These are phyloP conservation scores for Fusarium anthophilum DNA, from an alignment of 2,329 filamentous ascomycete species.

Conservation along the genomic window DNA sequence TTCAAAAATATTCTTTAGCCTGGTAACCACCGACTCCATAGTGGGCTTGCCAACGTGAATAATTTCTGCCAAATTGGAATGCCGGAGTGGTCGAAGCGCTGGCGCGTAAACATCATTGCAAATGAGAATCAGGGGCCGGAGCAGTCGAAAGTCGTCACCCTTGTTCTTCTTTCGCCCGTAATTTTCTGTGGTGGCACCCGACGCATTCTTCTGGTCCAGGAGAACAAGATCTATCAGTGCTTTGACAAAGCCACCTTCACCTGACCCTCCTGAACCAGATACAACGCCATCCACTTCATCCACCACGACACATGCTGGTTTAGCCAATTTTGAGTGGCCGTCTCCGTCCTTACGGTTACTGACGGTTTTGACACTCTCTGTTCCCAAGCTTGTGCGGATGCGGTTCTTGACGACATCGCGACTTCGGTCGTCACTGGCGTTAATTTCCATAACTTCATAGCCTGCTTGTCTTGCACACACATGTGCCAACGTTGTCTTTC, in stretches of 20 bases:
- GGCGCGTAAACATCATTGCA: constrained; percentile 98
- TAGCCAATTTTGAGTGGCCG: constrained; percentile 73
- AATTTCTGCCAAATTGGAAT: constrained; percentile 85
- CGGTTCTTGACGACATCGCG: constrained; percentile 88
- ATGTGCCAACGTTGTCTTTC: constrained; percentile 95
- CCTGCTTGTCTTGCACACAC: constrained; percentile 95
- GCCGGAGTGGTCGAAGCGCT: constrained; percentile 84
- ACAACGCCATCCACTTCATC: constrained; percentile 98
- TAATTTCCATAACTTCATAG: constrained; percentile 97
- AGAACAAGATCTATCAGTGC: constrained; percentile 91
- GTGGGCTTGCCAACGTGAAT: constrained; percentile 91
- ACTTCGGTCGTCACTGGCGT: constrained; percentile 95
- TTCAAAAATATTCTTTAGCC: constrained; percentile 85
- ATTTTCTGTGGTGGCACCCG: constrained; percentile 39
- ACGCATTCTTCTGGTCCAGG: constrained; percentile 81
- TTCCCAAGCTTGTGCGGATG: constrained; percentile 91
- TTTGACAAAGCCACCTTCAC: constrained; percentile 95
- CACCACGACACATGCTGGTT: constrained; percentile 91
- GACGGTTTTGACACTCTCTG: constrained; percentile 88
- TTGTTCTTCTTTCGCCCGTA: constrained; percentile 69
- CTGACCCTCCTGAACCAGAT: constrained; percentile 76
- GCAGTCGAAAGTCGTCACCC: constrained; percentile 85
- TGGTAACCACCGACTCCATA: constrained; percentile 82
- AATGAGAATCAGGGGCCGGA: constrained; percentile 90
- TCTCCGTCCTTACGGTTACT: constrained; percentile 67